Conservation (phyloP, 2,329 filamentous ascomycete species). For the Bipolaris oryzae region DNA sequence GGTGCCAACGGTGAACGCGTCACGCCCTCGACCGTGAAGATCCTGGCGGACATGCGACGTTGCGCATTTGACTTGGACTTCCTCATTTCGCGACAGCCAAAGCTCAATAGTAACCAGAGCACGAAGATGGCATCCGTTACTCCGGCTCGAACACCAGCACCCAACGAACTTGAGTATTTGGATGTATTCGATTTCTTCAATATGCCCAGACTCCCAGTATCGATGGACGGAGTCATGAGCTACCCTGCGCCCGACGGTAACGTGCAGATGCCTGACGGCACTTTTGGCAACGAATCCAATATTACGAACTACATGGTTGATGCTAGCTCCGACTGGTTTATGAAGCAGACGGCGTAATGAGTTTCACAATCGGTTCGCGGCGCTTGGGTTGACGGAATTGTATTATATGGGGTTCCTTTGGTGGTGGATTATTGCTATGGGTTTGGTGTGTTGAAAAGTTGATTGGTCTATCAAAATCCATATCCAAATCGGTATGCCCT, state of each 20-base stretch:
- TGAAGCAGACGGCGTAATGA: constrained; percentile 28
- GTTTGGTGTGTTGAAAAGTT: not conserved
- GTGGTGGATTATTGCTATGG: too few relatives aligned
- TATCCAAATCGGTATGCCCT: not conserved
- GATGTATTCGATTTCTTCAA: constrained; percentile 97
- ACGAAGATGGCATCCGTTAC: constrained; percentile 48
- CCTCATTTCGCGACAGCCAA: constrained; percentile 81
- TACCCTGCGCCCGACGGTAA: constrained; percentile 39
- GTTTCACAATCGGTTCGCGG: not conserved
- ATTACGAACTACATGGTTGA: constrained; percentile 81
- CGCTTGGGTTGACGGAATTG: not conserved
- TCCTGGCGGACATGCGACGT: constrained; percentile 87
- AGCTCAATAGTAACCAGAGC: constrained; percentile 44
- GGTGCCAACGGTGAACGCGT: constrained; percentile 70
- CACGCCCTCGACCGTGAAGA: constrained; percentile 82
- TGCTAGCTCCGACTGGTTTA: constrained; percentile 76
- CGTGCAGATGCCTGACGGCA: constrained; percentile 33
- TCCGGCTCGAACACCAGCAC: constrained; percentile 70
- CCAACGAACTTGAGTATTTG: constrained; percentile 86
- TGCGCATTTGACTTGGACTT: constrained; percentile 91
- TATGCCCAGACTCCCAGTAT: constrained; percentile 71
- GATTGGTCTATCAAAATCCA: not conserved
- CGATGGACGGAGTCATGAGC: constrained; percentile 38
- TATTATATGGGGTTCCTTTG: not conserved
- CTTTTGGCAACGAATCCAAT: constrained; percentile 68